phyloP scores from a whole-genome alignment of 2,329 filamentous ascomycete species.

The Curvularia hawaiiensis region DNA sequence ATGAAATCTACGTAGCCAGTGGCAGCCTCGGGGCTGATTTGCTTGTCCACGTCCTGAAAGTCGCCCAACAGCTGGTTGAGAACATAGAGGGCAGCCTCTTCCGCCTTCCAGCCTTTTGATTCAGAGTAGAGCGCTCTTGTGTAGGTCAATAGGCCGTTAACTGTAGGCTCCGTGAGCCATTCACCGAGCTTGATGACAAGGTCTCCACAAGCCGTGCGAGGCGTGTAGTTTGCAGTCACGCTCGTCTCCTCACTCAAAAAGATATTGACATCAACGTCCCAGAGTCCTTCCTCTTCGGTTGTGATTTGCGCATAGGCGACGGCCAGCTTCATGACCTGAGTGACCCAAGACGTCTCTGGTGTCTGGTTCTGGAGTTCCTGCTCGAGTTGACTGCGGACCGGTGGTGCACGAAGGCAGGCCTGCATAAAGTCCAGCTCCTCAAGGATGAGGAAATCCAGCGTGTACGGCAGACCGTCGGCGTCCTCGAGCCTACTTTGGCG shows the following conservation, averaged over 20 bases:
- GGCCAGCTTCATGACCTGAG: slow-evolving; percentile 84
- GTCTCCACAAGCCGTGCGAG: slow-evolving; percentile 89
- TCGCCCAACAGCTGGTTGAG: slow-evolving; percentile 84
- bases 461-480: slow-evolving; percentile 89
- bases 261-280: slow-evolving; percentile 95
- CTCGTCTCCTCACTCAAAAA: slow-evolving; percentile 95
- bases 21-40: slow-evolving; percentile 71
- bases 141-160: slow-evolving; percentile 79
- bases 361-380: slow-evolving; percentile 69
- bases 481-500: slow-evolving; percentile 89
- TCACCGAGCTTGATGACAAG: slow-evolving; percentile 91
- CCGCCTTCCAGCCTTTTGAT: slow-evolving; percentile 63
- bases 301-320: slow-evolving; percentile 88
- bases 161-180: slow-evolving; percentile 77
- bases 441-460: slow-evolving; percentile 87
- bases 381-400: slow-evolving; percentile 88
- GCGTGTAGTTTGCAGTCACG: slow-evolving; percentile 94
- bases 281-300: slow-evolving; percentile 89
- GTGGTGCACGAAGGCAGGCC: slow-evolving; percentile 83
- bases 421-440: slow-evolving; percentile 97
- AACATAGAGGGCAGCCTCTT: slow-evolving; percentile 83
- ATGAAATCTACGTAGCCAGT: slow-evolving; percentile 81
- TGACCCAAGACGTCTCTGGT: slow-evolving; percentile 71
- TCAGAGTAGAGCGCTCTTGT: slow-evolving; percentile 73
- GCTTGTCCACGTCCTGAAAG: slow-evolving; percentile 76